Evolutionary conservation across 2,329 filamentous ascomycete species (phyloP), one percentile per base, ranked within the genome.

Genomic region (Venturia effusa): DNA sequence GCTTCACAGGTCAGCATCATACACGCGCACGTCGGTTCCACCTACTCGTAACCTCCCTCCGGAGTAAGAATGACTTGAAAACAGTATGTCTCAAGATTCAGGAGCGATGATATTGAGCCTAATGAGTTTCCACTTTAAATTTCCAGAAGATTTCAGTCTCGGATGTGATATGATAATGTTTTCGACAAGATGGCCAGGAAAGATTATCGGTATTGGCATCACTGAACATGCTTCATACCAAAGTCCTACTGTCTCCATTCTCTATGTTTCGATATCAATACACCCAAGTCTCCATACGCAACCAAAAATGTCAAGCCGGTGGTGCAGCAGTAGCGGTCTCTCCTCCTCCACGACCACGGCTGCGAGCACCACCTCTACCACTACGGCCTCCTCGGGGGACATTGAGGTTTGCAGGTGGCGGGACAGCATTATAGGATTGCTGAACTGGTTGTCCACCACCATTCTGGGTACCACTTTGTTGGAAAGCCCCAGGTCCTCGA

Each of bases 371-470:
- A 64, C 40, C 45, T 6, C 63, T 17, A 15, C 39, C 24, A 7
- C 61, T 41, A 67, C 69, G 59, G 75, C 72, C 45, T 75, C 63
- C 59, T 43, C 60, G 30, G 11, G 34, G 19, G 15, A 39, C 61
- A 45, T 64, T 51, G 1, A 63, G 64, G 24, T 66, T 73, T 22
- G 73, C 68, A 6, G 74, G 74, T 7, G 74, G 74, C 11, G 74
- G 72, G 2, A 74, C 74, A 57, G 68, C 72, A 19, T 68, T 72
- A 67, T 76, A 76, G 65, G 70, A 72, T 61, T 60, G 63, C 32
- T 61, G 39, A 17, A 6, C 34, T 43, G 41, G n/a, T 45, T 37
- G 51, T n/a, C 30, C 54, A 24, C n/a, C 27, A n/a, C 63, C 22
- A 64, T 51, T 54, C 22, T 54, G 19, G 11, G 10, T 37, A 3